phyloP scores from a whole-genome alignment of 1,284 basidiomycete genomes.

The Marasmius tenuissimus region DNA sequence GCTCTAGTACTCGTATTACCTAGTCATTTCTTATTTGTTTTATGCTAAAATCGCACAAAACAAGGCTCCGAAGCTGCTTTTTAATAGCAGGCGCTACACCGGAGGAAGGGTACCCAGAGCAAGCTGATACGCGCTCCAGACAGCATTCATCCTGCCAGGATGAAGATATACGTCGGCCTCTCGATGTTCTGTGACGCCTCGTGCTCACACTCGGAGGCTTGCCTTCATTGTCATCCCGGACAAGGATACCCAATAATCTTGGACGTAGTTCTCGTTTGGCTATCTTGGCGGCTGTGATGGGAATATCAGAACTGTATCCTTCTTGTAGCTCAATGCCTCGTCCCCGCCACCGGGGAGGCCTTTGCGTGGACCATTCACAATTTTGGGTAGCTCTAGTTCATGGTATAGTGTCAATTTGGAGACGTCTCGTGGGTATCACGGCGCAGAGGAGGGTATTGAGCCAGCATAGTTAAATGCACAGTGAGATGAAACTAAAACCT shows the following conservation, averaged over 20 bases:
- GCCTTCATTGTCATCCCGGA: conserved; percentile 56
- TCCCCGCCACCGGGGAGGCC: conserved; percentile 26
- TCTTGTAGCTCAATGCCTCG: conserved; percentile 68
- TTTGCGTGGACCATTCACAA: conserved; percentile 12
- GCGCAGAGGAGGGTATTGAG: conserved; percentile 23
- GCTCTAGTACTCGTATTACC: too few relatives aligned
- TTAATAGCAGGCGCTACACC: too few relatives aligned
- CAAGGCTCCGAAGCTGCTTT: too few relatives aligned
- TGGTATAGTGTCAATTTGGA: conserved; percentile 66
- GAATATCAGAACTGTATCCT: conserved; percentile 92
- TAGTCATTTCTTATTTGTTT: too few relatives aligned
- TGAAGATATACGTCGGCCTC: conserved; percentile 90
- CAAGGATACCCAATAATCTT: conserved; percentile 86
- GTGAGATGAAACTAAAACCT: too few relatives aligned
- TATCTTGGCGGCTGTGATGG: conserved; percentile 67
- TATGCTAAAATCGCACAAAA: too few relatives aligned
- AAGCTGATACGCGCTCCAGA: conserved; percentile 88
- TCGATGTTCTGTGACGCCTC: conserved; percentile 61
- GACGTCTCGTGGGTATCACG: conserved; percentile 39
- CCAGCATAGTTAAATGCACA: too few relatives aligned
- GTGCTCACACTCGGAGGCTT: conserved; percentile 52
- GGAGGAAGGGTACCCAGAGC: conserved; percentile 49
- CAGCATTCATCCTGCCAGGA: conserved; percentile 90
- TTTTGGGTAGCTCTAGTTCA: conserved; percentile 34
- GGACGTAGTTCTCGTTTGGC: conserved; percentile 88